Evolutionary conservation across 768 basidiomycete genomes (phyloP).

Genomic region (Coprinopsis sp.): DNA sequence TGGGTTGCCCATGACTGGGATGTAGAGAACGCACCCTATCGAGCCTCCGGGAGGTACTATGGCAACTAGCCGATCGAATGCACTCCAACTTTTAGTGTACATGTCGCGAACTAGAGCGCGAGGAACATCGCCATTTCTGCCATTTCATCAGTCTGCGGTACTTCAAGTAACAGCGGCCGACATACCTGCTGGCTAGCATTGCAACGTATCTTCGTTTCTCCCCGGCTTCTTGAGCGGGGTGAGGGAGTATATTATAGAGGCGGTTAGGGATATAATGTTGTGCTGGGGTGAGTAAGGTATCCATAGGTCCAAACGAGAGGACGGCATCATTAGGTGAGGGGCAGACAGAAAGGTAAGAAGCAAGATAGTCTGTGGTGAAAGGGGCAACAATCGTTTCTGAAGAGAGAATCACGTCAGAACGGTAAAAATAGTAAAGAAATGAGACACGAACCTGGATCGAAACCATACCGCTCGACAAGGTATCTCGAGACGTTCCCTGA

Average conservation of each 20-base stretch:
- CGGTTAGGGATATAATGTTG: conserved; percentile 71
- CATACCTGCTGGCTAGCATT: conserved; percentile 64
- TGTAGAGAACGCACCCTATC: conserved; percentile 59
- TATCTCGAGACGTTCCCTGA: conserved; percentile 68
- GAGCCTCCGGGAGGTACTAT: conserved; percentile 90
- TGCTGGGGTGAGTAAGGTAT: conserved; percentile 70
- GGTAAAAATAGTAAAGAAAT: conserved; percentile 7
- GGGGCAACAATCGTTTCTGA: conserved; percentile 68
- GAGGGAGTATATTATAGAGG: conserved; percentile 70
- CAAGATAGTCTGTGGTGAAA: conserved; percentile 75
- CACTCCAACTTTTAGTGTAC: conserved; percentile 93
- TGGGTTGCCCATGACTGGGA: background rate
- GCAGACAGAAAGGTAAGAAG: conserved; percentile 71
- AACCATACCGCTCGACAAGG: conserved; percentile 75
- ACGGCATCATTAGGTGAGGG: conserved; percentile 73
- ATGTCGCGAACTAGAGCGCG: conserved; percentile 82
- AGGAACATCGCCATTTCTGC: conserved; percentile 79
- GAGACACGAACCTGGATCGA: conserved; percentile 55
- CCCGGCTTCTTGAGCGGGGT: conserved; percentile 72
- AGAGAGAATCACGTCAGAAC: background rate
- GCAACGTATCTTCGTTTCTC: conserved; percentile 75
- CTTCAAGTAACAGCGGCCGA: background rate
- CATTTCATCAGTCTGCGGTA: background rate
- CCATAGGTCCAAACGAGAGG: conserved; percentile 78
- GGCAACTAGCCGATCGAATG: conserved; percentile 82